A percentile compares a stretch with the other conserved stretches of the same genome.
phyloP scores from a whole-genome alignment of 2,329 filamentous ascomycete species.

The Ceratocystis papillata region DNA sequence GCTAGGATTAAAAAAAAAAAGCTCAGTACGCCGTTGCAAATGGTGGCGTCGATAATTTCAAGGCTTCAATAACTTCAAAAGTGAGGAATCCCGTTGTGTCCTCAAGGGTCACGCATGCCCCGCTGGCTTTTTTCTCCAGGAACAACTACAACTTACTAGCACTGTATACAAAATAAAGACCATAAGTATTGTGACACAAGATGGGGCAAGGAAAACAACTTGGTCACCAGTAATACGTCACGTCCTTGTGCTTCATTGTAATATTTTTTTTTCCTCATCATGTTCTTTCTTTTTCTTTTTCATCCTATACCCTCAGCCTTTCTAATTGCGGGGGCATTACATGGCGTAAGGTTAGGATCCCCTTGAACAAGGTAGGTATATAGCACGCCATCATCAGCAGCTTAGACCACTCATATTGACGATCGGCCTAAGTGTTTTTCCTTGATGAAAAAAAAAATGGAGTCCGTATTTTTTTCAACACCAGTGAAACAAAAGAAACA shows the following conservation, averaged over 20 bases:
- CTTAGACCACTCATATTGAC: background rate
- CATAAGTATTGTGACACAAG: background rate
- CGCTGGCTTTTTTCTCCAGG: slow-evolving; percentile 6
- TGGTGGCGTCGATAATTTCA: no score
- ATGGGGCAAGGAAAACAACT: background rate
- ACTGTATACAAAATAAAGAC: background rate
- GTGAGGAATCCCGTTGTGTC: no score
- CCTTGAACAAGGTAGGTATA: background rate
- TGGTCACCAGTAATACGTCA: background rate
- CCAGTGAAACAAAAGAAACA: slow-evolving; percentile 18
- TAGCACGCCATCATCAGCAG: slow-evolving; percentile 15
- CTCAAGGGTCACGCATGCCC: background rate
- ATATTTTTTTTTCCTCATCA: background rate
- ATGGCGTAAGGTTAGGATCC: slow-evolving; percentile 5
- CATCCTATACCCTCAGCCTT: slow-evolving; percentile 18
- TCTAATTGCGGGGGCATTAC: slow-evolving; percentile 1
- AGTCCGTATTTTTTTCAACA: slow-evolving; percentile 22
- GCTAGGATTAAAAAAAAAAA: background rate
- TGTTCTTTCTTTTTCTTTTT: background rate
- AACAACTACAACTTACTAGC: background rate
- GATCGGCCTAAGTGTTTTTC: slow-evolving; percentile 1
- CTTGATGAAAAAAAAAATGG: slow-evolving; percentile 12
- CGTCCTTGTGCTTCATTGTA: background rate
- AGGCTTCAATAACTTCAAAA: no score
- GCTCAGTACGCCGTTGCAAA: background rate